phyloP scores from a whole-genome alignment of 2,329 filamentous ascomycete species.

The Fusarium poae region DNA sequence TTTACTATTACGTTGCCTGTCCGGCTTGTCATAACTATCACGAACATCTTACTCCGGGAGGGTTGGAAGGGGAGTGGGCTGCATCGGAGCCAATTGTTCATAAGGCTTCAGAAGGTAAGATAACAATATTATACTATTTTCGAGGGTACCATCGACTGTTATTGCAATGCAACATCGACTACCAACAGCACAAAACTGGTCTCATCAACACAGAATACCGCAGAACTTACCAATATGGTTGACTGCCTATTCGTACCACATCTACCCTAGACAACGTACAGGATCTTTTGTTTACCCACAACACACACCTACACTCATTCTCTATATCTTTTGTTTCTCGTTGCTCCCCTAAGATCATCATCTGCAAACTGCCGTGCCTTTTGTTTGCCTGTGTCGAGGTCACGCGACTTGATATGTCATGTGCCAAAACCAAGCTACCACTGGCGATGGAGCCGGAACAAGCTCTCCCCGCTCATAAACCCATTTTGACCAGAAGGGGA shows the following conservation, averaged over 20 bases:
- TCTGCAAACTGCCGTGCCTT: conserved; percentile 21
- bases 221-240: neutral
- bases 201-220: neutral
- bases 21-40: neutral
- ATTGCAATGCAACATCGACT: neutral
- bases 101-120: neutral
- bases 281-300: neutral
- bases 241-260: neutral
- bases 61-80: neutral
- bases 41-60: neutral
- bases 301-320: neutral
- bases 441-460: conserved; percentile 28
- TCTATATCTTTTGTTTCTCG: neutral
- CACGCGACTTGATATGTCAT: conserved; percentile 42
- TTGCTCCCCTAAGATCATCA: neutral
- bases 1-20: neutral
- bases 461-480: conserved; percentile 42
- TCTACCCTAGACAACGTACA: conserved; percentile 18
- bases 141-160: neutral
- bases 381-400: conserved; percentile 24
- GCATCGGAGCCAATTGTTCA: neutral
- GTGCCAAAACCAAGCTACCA: conserved; percentile 33
- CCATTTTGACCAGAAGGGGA: conserved; percentile 23
- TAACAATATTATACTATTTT: neutral
- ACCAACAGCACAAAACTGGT: neutral